Percentiles rank a stretch among this genome's conserved stretches.
phyloP scores from a whole-genome alignment of 768 basidiomycete genomes.

The Suillus weaverae region DNA sequence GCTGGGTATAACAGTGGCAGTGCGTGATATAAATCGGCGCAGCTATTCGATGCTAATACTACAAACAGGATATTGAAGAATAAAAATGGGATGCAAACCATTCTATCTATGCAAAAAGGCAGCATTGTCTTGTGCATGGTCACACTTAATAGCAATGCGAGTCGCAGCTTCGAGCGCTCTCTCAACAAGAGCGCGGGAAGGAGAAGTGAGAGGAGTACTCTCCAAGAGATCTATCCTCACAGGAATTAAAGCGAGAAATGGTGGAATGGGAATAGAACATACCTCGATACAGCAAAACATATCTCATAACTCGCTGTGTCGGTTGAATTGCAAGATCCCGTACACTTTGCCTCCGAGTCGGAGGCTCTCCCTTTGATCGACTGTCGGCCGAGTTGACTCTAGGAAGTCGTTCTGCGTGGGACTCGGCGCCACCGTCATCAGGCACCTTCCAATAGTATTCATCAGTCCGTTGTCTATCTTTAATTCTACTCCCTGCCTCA shows the following conservation, averaged over 20 bases:
- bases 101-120: constrained; percentile 37
- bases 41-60: neutral
- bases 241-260: constrained; percentile 8
- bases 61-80: neutral
- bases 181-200: constrained; percentile 53
- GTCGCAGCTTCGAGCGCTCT: constrained; percentile 56
- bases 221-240: constrained; percentile 46
- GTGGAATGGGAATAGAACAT: constrained; percentile 12
- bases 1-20: constrained; percentile 1
- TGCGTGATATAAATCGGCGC: neutral
- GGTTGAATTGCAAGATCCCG: constrained; percentile 66
- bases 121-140: constrained; percentile 57
- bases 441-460: constrained; percentile 9
- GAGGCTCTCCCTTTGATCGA: constrained; percentile 7
- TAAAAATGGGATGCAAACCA: neutral
- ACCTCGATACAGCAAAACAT: constrained; percentile 63
- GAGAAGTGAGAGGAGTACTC: constrained; percentile 48
- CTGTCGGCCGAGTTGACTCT: constrained; percentile 3
- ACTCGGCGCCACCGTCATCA: neutral
- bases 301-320: constrained; percentile 62
- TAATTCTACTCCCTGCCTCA: constrained; percentile 8
- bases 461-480: constrained; percentile 7
- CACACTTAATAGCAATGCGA: constrained; percentile 61
- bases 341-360: constrained; percentile 33
- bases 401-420: constrained; percentile 5